These are phyloP conservation scores for Coniosporium tulheliwenetii DNA, from an alignment of 2,329 filamentous ascomycete species.

Conservation along the genomic window DNA sequence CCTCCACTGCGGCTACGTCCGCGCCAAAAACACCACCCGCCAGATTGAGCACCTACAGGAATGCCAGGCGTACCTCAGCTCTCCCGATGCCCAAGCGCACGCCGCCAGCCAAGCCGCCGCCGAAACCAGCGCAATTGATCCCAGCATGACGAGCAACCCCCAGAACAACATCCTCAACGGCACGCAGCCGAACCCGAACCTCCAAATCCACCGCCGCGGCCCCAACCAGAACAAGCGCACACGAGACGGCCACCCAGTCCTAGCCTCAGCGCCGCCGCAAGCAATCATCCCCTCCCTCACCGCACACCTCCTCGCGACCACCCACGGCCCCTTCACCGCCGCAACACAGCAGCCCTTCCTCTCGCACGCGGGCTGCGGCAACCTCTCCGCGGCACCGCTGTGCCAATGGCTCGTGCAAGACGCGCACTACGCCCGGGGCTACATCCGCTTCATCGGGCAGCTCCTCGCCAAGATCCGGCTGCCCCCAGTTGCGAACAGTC, in stretches of 20 bases:
- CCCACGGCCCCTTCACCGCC: constrained; percentile 28
- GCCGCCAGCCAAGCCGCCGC: constrained; percentile 5
- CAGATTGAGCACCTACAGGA: constrained; percentile 33
- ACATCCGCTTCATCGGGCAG: constrained; percentile 51
- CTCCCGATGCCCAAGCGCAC: constrained; percentile 25
- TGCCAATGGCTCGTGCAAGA: constrained; percentile 58
- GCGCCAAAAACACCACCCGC: constrained; percentile 34
- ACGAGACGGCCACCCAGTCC: constrained; percentile 17
- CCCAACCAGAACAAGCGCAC: constrained; percentile 21
- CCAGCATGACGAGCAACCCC: constrained; percentile 4
- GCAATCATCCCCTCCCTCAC: constrained; percentile 34
- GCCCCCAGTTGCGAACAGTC: constrained; percentile 26
- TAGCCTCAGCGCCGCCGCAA: constrained; percentile 2
- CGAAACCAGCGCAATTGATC: constrained; percentile 8
- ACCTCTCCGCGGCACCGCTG: constrained; percentile 38
- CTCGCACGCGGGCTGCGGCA: constrained; percentile 45
- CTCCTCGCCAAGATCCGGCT: constrained; percentile 47
- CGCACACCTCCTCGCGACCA: constrained; percentile 36
- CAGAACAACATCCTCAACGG: constrained; percentile 25
- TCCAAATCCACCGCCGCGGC: constrained; percentile 27
- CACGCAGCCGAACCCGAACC: constrained; percentile 31
- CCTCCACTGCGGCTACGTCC: constrained; percentile 31
- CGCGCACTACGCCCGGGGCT: constrained; percentile 53
- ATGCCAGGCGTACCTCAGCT: constrained; percentile 27
- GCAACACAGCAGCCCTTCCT: constrained; percentile 56